Percentiles rank a stretch among this genome's conserved stretches.
Evolutionary conservation across 495 filamentous ascomycete genomes (phyloP).

Genomic region (Podospora conica): DNA sequence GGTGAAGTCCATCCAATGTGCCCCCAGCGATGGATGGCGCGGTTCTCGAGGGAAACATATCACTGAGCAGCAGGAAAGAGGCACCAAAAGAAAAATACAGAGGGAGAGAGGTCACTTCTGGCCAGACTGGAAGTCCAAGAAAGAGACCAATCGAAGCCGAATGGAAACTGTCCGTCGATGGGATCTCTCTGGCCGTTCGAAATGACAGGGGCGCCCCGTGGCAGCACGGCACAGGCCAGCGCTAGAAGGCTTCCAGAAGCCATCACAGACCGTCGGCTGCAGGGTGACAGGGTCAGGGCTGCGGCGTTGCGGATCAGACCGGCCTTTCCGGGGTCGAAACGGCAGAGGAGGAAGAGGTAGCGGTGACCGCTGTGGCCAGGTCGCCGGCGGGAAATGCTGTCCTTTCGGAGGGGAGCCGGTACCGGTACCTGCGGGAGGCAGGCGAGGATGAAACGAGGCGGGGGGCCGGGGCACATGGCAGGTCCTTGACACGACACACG

Average conservation of each 20-base stretch:
- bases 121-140: too few species aligned
- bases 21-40: too few species aligned
- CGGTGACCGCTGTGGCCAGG: constrained; percentile 8
- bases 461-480: constrained; percentile 2
- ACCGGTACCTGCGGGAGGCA: constrained; percentile 10
- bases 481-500: not conserved
- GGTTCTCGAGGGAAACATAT: too few species aligned
- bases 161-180: not conserved
- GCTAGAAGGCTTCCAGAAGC: constrained; percentile 32
- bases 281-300: constrained; percentile 13
- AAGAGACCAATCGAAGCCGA: not conserved
- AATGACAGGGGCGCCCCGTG: constrained; percentile 7
- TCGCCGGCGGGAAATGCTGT: not conserved
- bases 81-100: too few species aligned
- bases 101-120: too few species aligned
- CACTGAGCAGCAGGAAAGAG: too few species aligned
- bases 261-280: not conserved
- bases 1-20: too few species aligned
- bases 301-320: constrained; percentile 17
- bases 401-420: not conserved
- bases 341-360: constrained; percentile 6
- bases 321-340: constrained; percentile 14
- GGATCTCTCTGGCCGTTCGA: constrained; percentile 1
- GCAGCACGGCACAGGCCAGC: constrained; percentile 18
- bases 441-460: not conserved